Percentiles rank a stretch among this genome's conserved stretches.
These are phyloP conservation scores for Fusarium protoensiforme DNA, from an alignment of 2,329 filamentous ascomycete genomes.

Conservation along the genomic window DNA sequence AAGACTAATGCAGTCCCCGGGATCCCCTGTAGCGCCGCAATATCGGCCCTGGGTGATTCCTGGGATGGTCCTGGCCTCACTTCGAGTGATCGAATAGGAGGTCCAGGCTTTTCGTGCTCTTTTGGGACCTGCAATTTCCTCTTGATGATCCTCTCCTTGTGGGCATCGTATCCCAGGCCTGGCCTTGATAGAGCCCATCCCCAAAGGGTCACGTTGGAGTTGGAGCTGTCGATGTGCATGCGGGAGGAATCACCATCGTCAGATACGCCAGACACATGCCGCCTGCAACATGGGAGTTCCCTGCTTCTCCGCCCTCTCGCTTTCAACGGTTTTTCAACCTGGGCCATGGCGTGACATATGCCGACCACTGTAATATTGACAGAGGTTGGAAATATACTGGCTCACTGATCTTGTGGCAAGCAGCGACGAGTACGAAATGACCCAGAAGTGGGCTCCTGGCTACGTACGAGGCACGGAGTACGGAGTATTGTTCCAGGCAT, in stretches of 20 bases:
- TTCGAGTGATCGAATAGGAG: constrained; percentile 32
- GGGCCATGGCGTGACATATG: constrained; percentile 6
- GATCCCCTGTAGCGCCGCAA: constrained; percentile 28
- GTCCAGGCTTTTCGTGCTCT: constrained; percentile 10
- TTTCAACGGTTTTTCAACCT: constrained; percentile 1
- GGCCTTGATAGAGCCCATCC: neutral
- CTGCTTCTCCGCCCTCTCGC: constrained; percentile 2
- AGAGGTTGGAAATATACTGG: neutral
- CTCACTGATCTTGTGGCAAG: neutral
- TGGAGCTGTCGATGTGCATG: constrained; percentile 29
- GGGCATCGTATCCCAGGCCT: constrained; percentile 16
- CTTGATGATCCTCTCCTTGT: constrained; percentile 31
- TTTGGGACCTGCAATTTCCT: constrained; percentile 40
- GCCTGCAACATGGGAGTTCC: constrained; percentile 9
- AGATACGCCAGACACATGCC: constrained; percentile 1
- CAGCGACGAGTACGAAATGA: constrained; percentile 10
- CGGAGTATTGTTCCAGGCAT: constrained; percentile 2
- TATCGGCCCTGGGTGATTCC: constrained; percentile 33
- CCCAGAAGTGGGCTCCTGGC: constrained; percentile 4
- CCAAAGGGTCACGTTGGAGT: constrained; percentile 15
- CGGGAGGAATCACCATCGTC: constrained; percentile 6
- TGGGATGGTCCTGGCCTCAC: constrained; percentile 13
- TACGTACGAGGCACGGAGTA: neutral
- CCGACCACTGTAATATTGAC: neutral
- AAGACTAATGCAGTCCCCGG: constrained; percentile 33